Base-by-base conservation (phyloP, 139 green algal genomes). In the Haematococcus lacustris region DNA sequence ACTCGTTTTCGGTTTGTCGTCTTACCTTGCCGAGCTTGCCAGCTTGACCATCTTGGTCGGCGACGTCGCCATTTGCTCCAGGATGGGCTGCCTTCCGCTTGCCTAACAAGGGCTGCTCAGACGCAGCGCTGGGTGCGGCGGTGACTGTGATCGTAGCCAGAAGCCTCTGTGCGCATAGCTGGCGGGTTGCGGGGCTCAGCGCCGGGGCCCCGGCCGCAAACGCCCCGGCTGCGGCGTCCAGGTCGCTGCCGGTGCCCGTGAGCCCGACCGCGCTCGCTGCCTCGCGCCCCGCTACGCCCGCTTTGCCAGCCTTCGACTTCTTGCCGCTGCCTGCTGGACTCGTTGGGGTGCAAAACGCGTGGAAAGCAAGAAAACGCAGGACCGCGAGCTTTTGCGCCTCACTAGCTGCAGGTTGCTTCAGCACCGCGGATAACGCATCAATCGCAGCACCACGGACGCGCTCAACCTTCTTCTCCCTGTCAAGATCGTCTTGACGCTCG, bases 311-410 rank as follows among this genome's bases (percentile, higher is more conserved):
- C 38, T 53, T 59, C 68, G 62, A 63, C 74, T 77, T 83, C 38
- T 71, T 76, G 39, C 47, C 62, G 63, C 37, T 73, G 38, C 41
- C 62, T 63, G 53, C 62, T 63, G 70, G 51, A 66, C n/a, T n/a
- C n/a, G n/a, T n/a, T n/a, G n/a, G n/a, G n/a, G 60, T 25, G 62
- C 87, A 83, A 34, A 89, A 86, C 0, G 86, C 88, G 25, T 86
- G 76, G 39, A 81, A 53, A 1, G 81, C 86, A 28, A 93, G 79
- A 71, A 91, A 91, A 26, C 60, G 72, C 7, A 89, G 70, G 25
- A 82, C 77, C 34, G 39, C 26, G 1, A 40, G 28, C 7, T 26
- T 33, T 4, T 75, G 67, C 2, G n/a, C 59, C 0, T 60, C 67
- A 0, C 68, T 66, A 1, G 75, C 78, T 0, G 67, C 70, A 0